Conservation (phyloP, 768 basidiomycete genomes). For the Terana coerulea region DNA sequence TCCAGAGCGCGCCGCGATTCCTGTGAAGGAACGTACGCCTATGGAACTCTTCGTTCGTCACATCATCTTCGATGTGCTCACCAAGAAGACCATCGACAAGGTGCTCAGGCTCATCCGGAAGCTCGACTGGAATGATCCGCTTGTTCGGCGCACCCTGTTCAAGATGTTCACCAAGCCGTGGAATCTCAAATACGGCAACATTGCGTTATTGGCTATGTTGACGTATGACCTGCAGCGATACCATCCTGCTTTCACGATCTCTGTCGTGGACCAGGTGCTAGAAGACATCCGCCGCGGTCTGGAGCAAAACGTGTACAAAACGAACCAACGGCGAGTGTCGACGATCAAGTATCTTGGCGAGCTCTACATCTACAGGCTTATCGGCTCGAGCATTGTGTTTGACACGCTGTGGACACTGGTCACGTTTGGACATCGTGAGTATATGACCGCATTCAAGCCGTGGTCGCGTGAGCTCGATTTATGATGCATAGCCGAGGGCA, state of each 20-base stretch:
- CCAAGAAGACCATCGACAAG: slow-evolving; percentile 94
- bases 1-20: slow-evolving; percentile 83
- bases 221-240: slow-evolving; percentile 94
- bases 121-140: slow-evolving; percentile 88
- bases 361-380: slow-evolving; percentile 91
- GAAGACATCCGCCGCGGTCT: slow-evolving; percentile 89
- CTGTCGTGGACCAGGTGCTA: slow-evolving; percentile 90
- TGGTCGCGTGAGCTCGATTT: slow-evolving; percentile 11
- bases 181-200: slow-evolving; percentile 93
- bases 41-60: slow-evolving; percentile 95
- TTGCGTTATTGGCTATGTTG: slow-evolving; percentile 88
- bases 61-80: slow-evolving; percentile 89
- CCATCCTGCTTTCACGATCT: slow-evolving; percentile 82
- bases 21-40: slow-evolving; percentile 79
- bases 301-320: slow-evolving; percentile 92
- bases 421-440: slow-evolving; percentile 94
- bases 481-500: slow-evolving; percentile 74
- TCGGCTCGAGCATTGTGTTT: slow-evolving; percentile 87
- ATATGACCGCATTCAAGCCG: not conserved
- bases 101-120: slow-evolving; percentile 91
- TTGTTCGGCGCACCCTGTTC: slow-evolving; percentile 60
- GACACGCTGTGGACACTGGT: slow-evolving; percentile 93
- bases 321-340: slow-evolving; percentile 90
- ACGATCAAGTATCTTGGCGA: slow-evolving; percentile 95
- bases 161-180: slow-evolving; percentile 97